These are phyloP conservation scores for Silene conica DNA, from an alignment of 148 eudicot species.

Conservation along the genomic window DNA sequence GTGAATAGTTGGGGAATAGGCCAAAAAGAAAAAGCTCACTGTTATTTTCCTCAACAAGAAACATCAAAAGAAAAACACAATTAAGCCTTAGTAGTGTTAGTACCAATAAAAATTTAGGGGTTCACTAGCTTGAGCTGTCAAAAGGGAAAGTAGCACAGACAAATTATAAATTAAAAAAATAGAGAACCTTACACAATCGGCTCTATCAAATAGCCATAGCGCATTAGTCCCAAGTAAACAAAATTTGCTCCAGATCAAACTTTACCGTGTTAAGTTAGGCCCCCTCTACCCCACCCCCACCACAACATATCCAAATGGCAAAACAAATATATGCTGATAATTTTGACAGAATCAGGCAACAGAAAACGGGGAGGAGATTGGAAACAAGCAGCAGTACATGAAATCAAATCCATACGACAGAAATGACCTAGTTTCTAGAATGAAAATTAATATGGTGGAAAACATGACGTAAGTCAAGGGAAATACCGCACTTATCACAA, in stretches of 20 bases:
- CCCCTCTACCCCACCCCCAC: neutral
- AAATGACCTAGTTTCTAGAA: neutral
- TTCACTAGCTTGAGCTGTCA: neutral
- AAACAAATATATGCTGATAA: neutral
- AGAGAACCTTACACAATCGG: neutral
- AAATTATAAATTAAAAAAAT: too few species aligned
- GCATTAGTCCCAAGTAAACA: neutral
- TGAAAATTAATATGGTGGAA: neutral
- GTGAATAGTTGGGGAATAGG: slow-evolving; percentile 7
- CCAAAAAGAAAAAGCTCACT: neutral
- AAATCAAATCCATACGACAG: too few species aligned
- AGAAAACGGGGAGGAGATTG: neutral
- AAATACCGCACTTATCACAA: slow-evolving; percentile 2
- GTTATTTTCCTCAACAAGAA: neutral
- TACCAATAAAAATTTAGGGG: neutral
- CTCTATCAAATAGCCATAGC: neutral
- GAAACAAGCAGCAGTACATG: neutral
- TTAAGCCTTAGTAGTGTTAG: neutral
- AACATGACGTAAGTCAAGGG: neutral
- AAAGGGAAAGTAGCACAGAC: neutral
- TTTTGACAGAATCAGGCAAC: neutral
- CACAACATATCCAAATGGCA: neutral
- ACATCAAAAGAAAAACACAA: neutral
- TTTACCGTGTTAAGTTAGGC: neutral
- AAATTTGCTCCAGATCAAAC: neutral